A percentile compares a stretch with the other conserved stretches of the same genome.
These are phyloP conservation scores for Xylariales sp. DNA, from an alignment of 2,329 filamentous ascomycete genomes.

Conservation along the genomic window DNA sequence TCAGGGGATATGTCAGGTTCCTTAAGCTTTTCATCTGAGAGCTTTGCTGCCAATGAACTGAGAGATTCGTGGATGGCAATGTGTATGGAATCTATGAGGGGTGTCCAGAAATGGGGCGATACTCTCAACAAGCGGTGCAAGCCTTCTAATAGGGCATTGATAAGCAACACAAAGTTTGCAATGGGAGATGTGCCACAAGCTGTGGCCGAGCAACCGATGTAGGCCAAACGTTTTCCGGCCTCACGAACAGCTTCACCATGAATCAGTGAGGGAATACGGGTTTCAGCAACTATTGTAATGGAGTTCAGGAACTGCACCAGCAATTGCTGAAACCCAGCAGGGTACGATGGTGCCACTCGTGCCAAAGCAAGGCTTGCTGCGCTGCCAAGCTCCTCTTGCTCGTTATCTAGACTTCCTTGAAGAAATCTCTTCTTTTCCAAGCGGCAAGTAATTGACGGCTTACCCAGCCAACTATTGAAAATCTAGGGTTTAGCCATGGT, in stretches of 20 bases:
- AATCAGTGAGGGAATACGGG: constrained; percentile 11
- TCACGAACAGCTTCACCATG: constrained; percentile 23
- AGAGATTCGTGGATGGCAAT: constrained; percentile 16
- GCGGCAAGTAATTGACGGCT: constrained; percentile 20
- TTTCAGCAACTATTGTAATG: constrained; percentile 19
- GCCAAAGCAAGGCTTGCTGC: constrained; percentile 21
- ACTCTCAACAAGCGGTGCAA: constrained; percentile 19
- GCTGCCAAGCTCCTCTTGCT: constrained; percentile 17
- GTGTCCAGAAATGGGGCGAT: constrained; percentile 18
- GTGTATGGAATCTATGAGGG: constrained; percentile 25
- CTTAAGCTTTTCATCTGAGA: neutral
- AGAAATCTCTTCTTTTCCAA: constrained; percentile 17
- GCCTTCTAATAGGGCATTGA: constrained; percentile 26
- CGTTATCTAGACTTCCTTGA: constrained; percentile 7
- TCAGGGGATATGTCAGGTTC: neutral
- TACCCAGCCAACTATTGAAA: constrained; percentile 22
- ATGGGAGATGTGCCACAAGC: constrained; percentile 26
- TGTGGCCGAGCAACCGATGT: constrained; percentile 43
- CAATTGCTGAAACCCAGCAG: constrained; percentile 25
- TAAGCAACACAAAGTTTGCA: constrained; percentile 36
- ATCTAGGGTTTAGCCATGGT: too few relatives aligned
- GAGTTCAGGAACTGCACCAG: constrained; percentile 22
- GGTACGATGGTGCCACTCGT: constrained; percentile 22
- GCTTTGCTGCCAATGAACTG: neutral
- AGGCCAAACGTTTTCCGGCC: constrained; percentile 41